Base-by-base conservation (phyloP, 1,139 yeast genomes). In the Debaryomycetaceae sp. region DNA sequence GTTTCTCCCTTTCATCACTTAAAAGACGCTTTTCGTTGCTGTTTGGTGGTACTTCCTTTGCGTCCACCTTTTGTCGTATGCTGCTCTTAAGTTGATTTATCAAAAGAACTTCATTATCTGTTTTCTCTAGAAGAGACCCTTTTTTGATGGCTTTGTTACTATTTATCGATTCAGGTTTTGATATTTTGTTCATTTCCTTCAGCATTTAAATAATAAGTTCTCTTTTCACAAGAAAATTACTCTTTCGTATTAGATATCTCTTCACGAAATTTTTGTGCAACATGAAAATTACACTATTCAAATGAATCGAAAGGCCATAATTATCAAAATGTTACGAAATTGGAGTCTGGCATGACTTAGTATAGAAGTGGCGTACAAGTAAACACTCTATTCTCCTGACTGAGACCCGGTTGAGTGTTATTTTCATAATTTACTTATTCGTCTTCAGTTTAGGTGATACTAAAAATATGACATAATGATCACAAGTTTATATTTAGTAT, bases 31-130 rank as follows among this genome's bases (percentile, higher is more conserved):
- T 34, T 3, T 39, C 40, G 5, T 29, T 34, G 13, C 7, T 18
- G 5, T 22, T 11, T 16, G 14, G 28, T 13, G 17, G 11, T 7
- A 13, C 18, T 11, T 16, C 18, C 5, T 16, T n/a, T 15, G 6
- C 7, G 26, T 22, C 26, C 11, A 11, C 6, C 16, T 15, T 31
- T 6, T 16, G 16, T 15, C 26, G 13, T 24, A 58, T 29, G 13
- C 50, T 41, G 30, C 47, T 53, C 38, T 62, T 63, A 14, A 65
- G 41, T 40, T 59, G 59, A 44, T 69, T 67, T 4, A 68, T 58
- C 13, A 53, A 43, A 36, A 59, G 43, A 3, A 66, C 67, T 30
- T 67, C 70, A 41, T 69, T 65, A 39, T 68, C 73, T n/a, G 65
- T 44, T 36, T 55, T 58, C 41, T 69, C 75, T n/a, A 69, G 51